A percentile compares a stretch with the other conserved stretches of the same genome.
These are phyloP conservation scores for Clonostachys chloroleuca DNA, from an alignment of 2,329 filamentous ascomycete genomes.

Conservation along the genomic window DNA sequence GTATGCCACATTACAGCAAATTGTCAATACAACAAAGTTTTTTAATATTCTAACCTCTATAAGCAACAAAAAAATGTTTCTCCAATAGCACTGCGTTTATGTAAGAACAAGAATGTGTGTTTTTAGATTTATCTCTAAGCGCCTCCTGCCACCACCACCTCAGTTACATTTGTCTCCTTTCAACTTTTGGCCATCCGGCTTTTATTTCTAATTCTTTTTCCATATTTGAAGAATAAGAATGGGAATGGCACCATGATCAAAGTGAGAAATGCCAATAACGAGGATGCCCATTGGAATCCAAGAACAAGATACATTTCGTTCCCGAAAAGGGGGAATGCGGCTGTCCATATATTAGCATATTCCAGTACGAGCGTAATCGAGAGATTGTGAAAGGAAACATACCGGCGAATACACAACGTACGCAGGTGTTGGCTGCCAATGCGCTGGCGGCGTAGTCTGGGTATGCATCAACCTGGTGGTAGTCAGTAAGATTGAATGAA, in stretches of 20 bases:
- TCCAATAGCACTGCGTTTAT: no score
- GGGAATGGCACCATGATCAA: conserved; percentile 7
- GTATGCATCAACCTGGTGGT: conserved; percentile 63
- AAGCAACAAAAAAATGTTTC: no score
- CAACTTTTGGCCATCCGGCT: conserved; percentile 4
- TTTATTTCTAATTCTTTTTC: background rate
- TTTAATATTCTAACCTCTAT: no score
- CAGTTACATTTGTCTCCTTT: no score
- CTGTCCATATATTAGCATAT: conserved; percentile 25
- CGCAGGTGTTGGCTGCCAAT: conserved; percentile 79
- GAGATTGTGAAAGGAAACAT: background rate
- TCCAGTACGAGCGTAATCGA: no score
- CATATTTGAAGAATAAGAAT: conserved; percentile 8
- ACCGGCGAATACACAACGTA: conserved; percentile 70
- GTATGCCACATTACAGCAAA: no score
- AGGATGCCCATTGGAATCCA: conserved; percentile 25
- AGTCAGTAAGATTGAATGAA: no score
- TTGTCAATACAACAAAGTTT: no score
- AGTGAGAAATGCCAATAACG: conserved; percentile 16
- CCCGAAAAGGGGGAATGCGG: conserved; percentile 72
- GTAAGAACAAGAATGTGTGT: no score
- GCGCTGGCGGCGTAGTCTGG: conserved; percentile 71
- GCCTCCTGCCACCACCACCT: no score
- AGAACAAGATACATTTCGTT: conserved; percentile 39
- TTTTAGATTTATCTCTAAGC: no score